Base-by-base conservation (phyloP, 805 yeast species). In the Yamadazyma kitorensis region DNA sequence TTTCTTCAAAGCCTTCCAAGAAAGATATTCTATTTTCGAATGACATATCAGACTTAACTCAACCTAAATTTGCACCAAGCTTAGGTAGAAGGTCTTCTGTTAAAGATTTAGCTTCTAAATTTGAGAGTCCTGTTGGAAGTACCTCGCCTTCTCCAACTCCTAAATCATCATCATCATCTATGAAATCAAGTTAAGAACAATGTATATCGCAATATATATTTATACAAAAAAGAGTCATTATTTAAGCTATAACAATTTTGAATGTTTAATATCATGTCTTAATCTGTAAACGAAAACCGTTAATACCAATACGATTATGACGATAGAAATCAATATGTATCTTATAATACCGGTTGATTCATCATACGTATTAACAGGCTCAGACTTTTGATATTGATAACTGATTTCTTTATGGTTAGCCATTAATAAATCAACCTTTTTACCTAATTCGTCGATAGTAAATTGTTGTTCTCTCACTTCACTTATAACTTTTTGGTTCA, bases 231-330 rank as follows among this genome's bases (percentile, higher is more conserved):
- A 11, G 11, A 28, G n/a, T 28, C 21, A n/a, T 10, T 31, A 7
- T 12, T 18, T 16, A 26, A 16, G 24, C 5, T 52, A 78, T 37
- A 79, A 62, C 28, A 80, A 61, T 43, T 80, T 80, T 6, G 81
- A 62, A 47, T 76, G 82, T 46, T 76, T 79, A 37, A 80, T 76
- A 43, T 80, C 85, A 43, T 66, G 75, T 59, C 83, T 73, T 27
- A 80, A 57, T 49, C 76, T 68, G 52, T 69, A 71, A 15, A 77
- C 68, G 40, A 74, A 61, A 22, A 70, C 53, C 13, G 72, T 63
- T 36, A 77, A 58, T 1, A 65, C 55, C 3, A 67, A 42, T 17
- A 72, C 44, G 4, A 70, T 56, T 7, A 64, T 34, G 7, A 69
- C 48, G 14, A 75, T 51, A 2, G 74, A 70, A 15, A 74, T 43